Base-by-base conservation (phyloP, 2,329 filamentous ascomycete species). In the Hymenoscyphus linearis region DNA sequence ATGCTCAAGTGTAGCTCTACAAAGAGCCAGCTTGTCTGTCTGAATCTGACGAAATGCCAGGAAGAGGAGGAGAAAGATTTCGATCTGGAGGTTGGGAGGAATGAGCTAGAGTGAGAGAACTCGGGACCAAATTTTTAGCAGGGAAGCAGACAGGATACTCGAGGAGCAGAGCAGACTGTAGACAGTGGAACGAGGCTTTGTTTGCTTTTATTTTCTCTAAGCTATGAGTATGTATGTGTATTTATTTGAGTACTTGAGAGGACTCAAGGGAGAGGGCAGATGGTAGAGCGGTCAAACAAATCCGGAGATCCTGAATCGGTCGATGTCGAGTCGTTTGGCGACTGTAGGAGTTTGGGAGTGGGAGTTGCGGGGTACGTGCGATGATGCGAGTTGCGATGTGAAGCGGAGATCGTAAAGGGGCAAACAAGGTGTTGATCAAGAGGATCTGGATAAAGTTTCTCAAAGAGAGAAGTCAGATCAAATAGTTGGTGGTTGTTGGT, bases 131-230 rank as follows among this genome's bases (percentile, higher is more conserved):
- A 47, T 47, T 47, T n/a, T n/a, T 18, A 47, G 44, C n/a, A 22
- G 18, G 40, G 37, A 62, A 64, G 65, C 56, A 60, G 59, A 63
- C 63, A 64, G 65, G 62, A 59, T 57, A 60, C 62, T 62, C 47
- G 44, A 22, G 47, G 47, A 58, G 57, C 27, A 44, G 25, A 53
- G 47, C n/a, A 47, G 44, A 67, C 64, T 69, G 69, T 65, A 65
- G 65, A 68, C 69, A 69, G 69, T 70, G 71, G 68, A 64, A 54
- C 50, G 57, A 67, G 68, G 66, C 65, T 71, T 71, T 68, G 66
- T 75, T 78, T 77, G 74, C 80, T 74, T 76, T 79, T 79, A 78
- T 62, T 47, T 80, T 80, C 74, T 77, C 76, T 80, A 79, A 75
- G 74, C 77, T 79, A 72, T 76, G 58, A 58, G 58, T 62, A 62